A percentile compares a stretch with the other conserved stretches of the same genome.
phyloP scores from a whole-genome alignment of 768 basidiomycete species.

The Lanmaoa pseudosensibilis region DNA sequence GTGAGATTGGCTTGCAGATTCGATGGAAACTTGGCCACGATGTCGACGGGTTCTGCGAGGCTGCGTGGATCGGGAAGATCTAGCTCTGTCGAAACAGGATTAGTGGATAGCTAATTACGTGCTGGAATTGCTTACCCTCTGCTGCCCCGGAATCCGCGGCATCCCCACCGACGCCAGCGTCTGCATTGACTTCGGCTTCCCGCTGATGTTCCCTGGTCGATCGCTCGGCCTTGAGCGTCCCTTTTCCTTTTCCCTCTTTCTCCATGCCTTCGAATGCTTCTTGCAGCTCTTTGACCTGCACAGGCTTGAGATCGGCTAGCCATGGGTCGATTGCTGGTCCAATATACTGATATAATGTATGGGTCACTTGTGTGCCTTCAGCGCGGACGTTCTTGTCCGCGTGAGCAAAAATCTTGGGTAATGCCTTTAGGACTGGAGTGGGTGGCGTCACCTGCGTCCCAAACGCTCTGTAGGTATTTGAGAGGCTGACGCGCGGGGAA shows the following conservation, averaged over 20 bases:
- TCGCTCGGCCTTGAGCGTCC: slow-evolving; percentile 74
- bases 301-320: slow-evolving; percentile 89
- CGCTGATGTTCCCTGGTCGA: slow-evolving; percentile 74
- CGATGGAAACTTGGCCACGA: slow-evolving; percentile 71
- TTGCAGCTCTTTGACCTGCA: slow-evolving; percentile 94
- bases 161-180: slow-evolving; percentile 35
- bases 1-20: slow-evolving; percentile 72
- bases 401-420: slow-evolving; percentile 94
- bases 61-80: slow-evolving; percentile 72
- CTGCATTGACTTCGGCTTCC: slow-evolving; percentile 56
- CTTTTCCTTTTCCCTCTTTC: slow-evolving; percentile 82
- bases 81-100: slow-evolving; percentile 38
- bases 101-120: slow-evolving; percentile 1
- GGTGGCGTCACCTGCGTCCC: slow-evolving; percentile 74
- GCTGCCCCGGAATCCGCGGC: slow-evolving; percentile 46
- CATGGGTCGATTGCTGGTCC: slow-evolving; percentile 82
- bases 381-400: slow-evolving; percentile 93
- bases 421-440: slow-evolving; percentile 76
- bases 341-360: slow-evolving; percentile 81
- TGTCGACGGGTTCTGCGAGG: slow-evolving; percentile 79
- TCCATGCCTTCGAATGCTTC: slow-evolving; percentile 87
- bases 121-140: slow-evolving; percentile 43
- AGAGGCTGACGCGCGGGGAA: neutral
- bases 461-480: slow-evolving; percentile 55
- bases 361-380: slow-evolving; percentile 79